Evolutionary conservation across 257 asterid species (phyloP).

Genomic region (Penstemon newberryi): DNA sequence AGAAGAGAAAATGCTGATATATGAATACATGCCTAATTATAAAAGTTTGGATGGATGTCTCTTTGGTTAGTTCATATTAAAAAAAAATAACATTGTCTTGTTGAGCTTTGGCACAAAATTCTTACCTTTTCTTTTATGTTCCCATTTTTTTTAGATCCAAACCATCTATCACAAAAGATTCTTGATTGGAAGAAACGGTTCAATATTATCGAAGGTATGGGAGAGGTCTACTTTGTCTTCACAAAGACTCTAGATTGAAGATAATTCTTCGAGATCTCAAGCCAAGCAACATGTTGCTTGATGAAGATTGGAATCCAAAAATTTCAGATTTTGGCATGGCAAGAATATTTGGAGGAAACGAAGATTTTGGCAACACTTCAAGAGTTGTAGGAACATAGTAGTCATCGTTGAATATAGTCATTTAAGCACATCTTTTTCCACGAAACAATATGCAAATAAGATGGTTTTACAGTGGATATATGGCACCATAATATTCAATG

Average conservation of each 20-base stretch:
- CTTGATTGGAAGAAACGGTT: slow-evolving; percentile 38
- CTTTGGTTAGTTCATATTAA: too few species aligned
- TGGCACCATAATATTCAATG: slow-evolving; percentile 44
- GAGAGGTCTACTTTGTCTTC: slow-evolving; percentile 43
- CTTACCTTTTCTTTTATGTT: too few species aligned
- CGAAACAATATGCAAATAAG: neutral
- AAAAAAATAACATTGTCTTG: too few species aligned
- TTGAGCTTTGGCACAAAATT: too few species aligned
- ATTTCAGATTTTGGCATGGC: slow-evolving; percentile 53
- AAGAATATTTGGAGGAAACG: slow-evolving; percentile 40
- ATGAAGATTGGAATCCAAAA: slow-evolving; percentile 41
- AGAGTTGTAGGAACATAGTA: slow-evolving; percentile 48
- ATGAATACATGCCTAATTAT: slow-evolving; percentile 15
- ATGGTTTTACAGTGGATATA: slow-evolving; percentile 35
- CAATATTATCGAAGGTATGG: slow-evolving; percentile 40
- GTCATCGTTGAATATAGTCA: neutral
- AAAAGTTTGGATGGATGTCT: too few species aligned
- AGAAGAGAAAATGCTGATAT: slow-evolving; percentile 40
- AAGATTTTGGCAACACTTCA: slow-evolving; percentile 37
- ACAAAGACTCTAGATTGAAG: slow-evolving; percentile 41
- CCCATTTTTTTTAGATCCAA: too few species aligned
- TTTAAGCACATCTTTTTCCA: neutral
- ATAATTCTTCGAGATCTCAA: slow-evolving; percentile 46
- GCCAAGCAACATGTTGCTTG: slow-evolving; percentile 42
- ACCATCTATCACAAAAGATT: slow-evolving; percentile 1